Conservation (phyloP, 2,329 filamentous ascomycete species). For the Penicillium freii region DNA sequence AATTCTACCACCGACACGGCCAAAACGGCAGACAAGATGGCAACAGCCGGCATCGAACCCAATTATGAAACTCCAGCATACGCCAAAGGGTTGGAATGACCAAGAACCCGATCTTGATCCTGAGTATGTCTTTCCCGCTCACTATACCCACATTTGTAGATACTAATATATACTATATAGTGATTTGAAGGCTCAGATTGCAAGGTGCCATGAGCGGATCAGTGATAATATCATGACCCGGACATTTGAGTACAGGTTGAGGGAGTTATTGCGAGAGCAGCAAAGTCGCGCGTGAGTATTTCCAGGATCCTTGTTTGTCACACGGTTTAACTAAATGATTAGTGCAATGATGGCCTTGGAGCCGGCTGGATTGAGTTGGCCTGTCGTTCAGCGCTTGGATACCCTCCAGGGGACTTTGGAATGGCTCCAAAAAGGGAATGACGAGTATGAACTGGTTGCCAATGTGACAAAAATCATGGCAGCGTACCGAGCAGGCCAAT, state of each 20-base stretch:
- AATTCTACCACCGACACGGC: neutral
- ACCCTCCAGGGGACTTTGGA: neutral
- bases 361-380: neutral
- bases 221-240: neutral
- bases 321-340: neutral
- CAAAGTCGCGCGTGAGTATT: neutral
- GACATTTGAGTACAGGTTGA: neutral
- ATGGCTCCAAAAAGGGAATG: neutral
- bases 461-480: conserved; percentile 1
- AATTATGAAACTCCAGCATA: neutral
- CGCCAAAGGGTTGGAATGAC: neutral
- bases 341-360: neutral
- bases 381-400: neutral
- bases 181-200: neutral
- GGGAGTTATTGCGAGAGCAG: neutral
- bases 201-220: conserved; percentile 2
- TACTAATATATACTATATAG: neutral
- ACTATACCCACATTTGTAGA: neutral
- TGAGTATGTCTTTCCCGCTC: neutral
- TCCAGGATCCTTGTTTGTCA: neutral
- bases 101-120: conserved; percentile 2
- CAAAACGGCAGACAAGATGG: neutral
- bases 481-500: neutral
- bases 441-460: neutral
- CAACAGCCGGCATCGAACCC: neutral